Base-by-base conservation (phyloP, 202 grass and related monocot genomes). In the Setaria italica region DNA sequence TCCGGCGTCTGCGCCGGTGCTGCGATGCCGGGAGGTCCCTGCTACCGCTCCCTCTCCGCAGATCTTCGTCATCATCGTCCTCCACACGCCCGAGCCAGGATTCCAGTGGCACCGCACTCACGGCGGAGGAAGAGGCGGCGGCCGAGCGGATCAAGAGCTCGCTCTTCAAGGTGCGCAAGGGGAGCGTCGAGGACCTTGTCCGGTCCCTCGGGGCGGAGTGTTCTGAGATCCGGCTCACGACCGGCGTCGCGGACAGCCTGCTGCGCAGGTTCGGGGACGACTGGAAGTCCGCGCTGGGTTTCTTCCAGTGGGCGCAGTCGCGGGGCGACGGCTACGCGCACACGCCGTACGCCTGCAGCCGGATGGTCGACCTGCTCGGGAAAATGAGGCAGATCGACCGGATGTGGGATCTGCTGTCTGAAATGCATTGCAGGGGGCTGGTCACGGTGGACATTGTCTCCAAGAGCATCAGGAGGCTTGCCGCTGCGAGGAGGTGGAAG, bases 291-390 rank as follows among this genome's bases (percentile, higher is more conserved):
- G 91, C 88, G n/a, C 85, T 92, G 86, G 86, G 89, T 63, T 89
- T 94, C 72, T 98, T 92, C 65, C 86, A 89, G 79, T 98, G 91
- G 91, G 95, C 90, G 35, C 85, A 79, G 79, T 98, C 80, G 34
- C 79, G 79, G 58, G 80, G 54, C 68, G 76, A 17, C 43, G 84
- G 87, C 81, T 98, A 88, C 79, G 86, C 85, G 66, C 91, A 94
- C 84, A 91, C 91, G 11, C 62, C 59, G 47, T 86, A 84, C 85
- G 79, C 91, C 47, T 93, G 90, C 75, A 82, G 88, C 75, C 86
- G 82, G 89, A 89, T 95, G 91, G 85, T 98, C 33, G 95, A 98
- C 77, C 82, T 95, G 35, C 86, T 98, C 53, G 93, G 91, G 77
- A 98, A 98, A 87, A 94, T 94, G 93, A 94, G 67, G 70, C 83